Evolutionary conservation across 2,329 filamentous ascomycete genomes (phyloP).

Genomic region (Pseudogymnoascus sp.): DNA sequence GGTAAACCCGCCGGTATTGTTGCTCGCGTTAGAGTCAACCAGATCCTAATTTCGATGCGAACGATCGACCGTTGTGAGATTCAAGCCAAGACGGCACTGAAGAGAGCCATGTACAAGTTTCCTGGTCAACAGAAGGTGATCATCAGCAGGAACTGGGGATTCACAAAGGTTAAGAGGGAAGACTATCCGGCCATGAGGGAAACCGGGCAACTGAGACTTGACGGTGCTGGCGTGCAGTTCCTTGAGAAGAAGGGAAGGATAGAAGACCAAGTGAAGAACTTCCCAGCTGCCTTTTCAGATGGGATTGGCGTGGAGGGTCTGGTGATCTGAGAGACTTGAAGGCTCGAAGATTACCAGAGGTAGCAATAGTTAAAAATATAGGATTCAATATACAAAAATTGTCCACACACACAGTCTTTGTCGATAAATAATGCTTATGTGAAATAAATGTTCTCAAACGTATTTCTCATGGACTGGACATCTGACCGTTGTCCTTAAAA

Average conservation of each 20-base stretch:
- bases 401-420: background rate
- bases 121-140: slow-evolving; percentile 99
- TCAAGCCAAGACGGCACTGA: slow-evolving; percentile 57
- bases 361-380: slow-evolving; percentile 5
- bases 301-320: background rate
- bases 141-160: slow-evolving; percentile 99
- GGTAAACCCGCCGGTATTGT: slow-evolving; percentile 99
- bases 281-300: slow-evolving; percentile 79
- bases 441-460: background rate
- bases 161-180: slow-evolving; percentile 95
- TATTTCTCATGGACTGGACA: background rate
- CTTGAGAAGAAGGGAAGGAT: slow-evolving; percentile 86
- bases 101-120: slow-evolving; percentile 99
- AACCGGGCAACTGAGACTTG: slow-evolving; percentile 86
- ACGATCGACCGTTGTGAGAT: slow-evolving; percentile 81
- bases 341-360: background rate
- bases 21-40: slow-evolving; percentile 99
- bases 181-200: slow-evolving; percentile 96
- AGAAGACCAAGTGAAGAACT: slow-evolving; percentile 80
- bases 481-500: background rate
- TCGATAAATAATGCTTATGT: background rate
- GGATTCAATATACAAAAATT: background rate
- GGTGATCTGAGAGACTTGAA: background rate
- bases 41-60: slow-evolving; percentile 95
- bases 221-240: slow-evolving; percentile 99